Evolutionary conservation across 176 grass and related monocot species (phyloP).

Genomic region (Ananas comosus): DNA sequence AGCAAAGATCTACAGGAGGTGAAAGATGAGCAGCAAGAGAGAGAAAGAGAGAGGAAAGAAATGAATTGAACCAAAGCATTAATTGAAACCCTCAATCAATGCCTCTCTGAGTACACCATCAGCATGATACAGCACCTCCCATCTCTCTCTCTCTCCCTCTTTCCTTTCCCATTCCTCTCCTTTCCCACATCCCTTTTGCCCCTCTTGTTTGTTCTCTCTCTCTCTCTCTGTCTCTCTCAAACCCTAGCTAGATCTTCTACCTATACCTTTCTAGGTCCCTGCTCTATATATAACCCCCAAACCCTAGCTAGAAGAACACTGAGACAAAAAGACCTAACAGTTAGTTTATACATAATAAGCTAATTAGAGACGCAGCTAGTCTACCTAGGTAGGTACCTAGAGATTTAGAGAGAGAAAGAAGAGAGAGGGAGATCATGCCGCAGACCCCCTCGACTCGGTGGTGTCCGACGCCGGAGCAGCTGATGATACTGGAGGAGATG

Average conservation of each 20-base stretch:
- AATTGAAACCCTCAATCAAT: conserved; percentile 1
- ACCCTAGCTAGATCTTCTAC: background rate
- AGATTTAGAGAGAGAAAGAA: background rate
- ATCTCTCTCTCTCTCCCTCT: background rate
- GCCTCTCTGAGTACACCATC: conserved; percentile 1
- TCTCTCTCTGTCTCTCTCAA: background rate
- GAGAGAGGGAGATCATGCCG: conserved; percentile 17
- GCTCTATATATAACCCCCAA: background rate
- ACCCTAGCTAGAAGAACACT: background rate
- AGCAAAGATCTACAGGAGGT: background rate
- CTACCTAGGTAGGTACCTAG: background rate
- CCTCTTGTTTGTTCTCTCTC: background rate
- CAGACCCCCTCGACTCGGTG: conserved; percentile 28
- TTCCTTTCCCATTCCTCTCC: background rate
- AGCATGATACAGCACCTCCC: conserved; percentile 1
- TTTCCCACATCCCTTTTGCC: background rate
- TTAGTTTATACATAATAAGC: background rate
- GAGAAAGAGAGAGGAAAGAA: background rate
- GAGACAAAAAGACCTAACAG: background rate
- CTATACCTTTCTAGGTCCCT: too few species aligned
- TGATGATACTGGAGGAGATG: conserved; percentile 38
- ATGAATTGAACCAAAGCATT: conserved; percentile 1
- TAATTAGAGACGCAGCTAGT: background rate
- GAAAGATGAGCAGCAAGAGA: background rate
- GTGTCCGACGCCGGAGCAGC: conserved; percentile 30